phyloP scores from a whole-genome alignment of 306 rosid species.

The Abrus pulchellus region DNA sequence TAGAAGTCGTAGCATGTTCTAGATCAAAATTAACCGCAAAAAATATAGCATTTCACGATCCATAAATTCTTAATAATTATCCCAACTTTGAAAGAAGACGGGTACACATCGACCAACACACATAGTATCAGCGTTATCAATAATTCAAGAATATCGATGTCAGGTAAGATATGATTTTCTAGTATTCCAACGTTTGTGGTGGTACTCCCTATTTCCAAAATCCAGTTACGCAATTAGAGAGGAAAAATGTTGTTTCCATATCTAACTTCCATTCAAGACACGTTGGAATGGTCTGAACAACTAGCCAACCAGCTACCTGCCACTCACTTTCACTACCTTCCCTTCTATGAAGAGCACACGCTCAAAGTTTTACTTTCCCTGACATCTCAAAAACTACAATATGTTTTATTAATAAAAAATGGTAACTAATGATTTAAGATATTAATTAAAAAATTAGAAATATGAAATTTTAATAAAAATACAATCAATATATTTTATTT shows the following conservation, averaged over 20 bases:
- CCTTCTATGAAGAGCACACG: not conserved
- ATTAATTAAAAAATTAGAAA: too few relatives aligned
- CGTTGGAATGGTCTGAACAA: slow-evolving; percentile 27
- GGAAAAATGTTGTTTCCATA: not conserved
- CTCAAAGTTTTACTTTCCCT: not conserved
- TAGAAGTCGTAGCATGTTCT: not conserved
- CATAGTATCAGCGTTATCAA: not conserved
- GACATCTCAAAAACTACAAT: not conserved
- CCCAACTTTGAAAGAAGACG: not conserved
- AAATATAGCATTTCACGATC: not conserved
- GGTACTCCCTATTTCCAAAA: not conserved
- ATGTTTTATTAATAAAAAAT: not conserved
- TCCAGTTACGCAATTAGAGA: not conserved
- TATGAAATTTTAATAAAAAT: too few relatives aligned
- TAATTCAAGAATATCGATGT: not conserved
- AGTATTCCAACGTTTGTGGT: not conserved
- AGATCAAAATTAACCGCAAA: slow-evolving; percentile 25
- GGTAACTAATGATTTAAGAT: too few relatives aligned
- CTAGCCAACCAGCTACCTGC: slow-evolving; percentile 39
- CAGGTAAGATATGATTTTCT: not conserved
- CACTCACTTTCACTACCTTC: slow-evolving; percentile 13
- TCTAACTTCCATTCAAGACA: slow-evolving; percentile 53
- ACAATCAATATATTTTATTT: too few relatives aligned
- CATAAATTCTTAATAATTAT: not conserved
- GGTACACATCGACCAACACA: not conserved